phyloP scores from a whole-genome alignment of 139 green algal species.

The Asterochloris sp. region DNA sequence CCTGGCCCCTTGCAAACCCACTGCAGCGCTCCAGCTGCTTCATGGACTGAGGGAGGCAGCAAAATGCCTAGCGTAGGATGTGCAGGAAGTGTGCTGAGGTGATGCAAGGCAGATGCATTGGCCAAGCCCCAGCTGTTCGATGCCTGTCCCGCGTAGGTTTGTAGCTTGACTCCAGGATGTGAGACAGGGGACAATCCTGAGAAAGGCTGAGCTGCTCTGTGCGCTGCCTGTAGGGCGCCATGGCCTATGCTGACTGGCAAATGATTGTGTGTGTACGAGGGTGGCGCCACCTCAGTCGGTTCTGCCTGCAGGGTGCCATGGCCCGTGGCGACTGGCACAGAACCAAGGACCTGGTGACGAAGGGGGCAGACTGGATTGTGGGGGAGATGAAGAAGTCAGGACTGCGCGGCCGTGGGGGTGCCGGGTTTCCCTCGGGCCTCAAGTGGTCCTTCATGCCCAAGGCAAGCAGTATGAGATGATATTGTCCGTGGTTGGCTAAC shows the following conservation, averaged over 20 bases:
- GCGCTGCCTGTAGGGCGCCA: neutral
- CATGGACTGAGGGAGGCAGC: too few species aligned
- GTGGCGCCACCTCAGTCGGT: neutral
- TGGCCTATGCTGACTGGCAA: neutral
- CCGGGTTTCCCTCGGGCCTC: slow-evolving; percentile 93
- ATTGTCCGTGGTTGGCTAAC: too few species aligned
- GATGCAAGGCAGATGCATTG: too few species aligned
- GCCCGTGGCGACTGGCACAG: slow-evolving; percentile 80
- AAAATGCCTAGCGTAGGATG: too few species aligned
- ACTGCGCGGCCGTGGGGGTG: slow-evolving; percentile 90
- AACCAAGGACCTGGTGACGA: slow-evolving; percentile 87
- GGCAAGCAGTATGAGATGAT: slow-evolving; percentile 22
- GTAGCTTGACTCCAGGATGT: too few species aligned
- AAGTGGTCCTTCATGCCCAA: slow-evolving; percentile 99
- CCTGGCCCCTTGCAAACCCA: too few species aligned
- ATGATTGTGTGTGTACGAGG: neutral
- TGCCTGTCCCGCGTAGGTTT: too few species aligned
- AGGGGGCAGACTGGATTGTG: slow-evolving; percentile 97
- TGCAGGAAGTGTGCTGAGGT: too few species aligned
- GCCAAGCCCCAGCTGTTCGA: too few species aligned
- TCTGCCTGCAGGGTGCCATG: slow-evolving; percentile 53
- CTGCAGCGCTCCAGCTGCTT: too few species aligned
- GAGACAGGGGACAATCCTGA: too few species aligned
- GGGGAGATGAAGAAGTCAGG: slow-evolving; percentile 96
- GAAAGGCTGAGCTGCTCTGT: neutral